Base-by-base conservation (phyloP, 1,139 yeast genomes). In the Nakaseomyces bracarensis region DNA sequence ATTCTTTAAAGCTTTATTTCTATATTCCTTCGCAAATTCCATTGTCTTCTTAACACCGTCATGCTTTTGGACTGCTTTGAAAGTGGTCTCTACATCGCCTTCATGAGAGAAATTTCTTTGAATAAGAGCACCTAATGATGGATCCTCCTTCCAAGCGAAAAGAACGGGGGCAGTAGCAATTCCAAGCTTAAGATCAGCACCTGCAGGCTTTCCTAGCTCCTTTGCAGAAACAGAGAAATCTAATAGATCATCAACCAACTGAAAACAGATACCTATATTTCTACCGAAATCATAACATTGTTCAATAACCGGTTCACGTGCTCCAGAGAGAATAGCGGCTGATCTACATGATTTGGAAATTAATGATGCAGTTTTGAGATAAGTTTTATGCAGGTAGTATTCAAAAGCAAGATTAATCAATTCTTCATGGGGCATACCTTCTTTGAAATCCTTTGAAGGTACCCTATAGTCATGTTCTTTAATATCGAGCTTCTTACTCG, bases 91-190 rank as follows among this genome's bases (percentile, higher is more conserved):
- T 27, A 89, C 82, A 60, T 91, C 98, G 2, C 95, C 95, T 1
- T 79, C 77, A 47, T 76, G 68, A 41, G 74, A 71, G 62, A 91
- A 93, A 63, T 89, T 86, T 48, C 98, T 75, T 28, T 77, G 79
- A 52, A 91, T 87, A 58, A 89, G 66, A 25, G 77, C 79, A 1
- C 96, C 97, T 42, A 91, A 68, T 48, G 80, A 83, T 1, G 96
- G 95, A 54, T 76, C 78, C 59, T 82, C 77, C 56, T 76, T 79
- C 98, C 98, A 91, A 1, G 98, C 97, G 65, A 74, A 91, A 44
- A 91, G 68, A 3, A 91, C 89, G 2, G 99, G 99, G 0, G 97
- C 97, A 1, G 99, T 91, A 1, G 97, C 97, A 49, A 91, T 72
- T 0, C 99, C 99, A 39, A 91, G 71, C 61, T 89, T 80, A 53